Conservation (phyloP, 441 rosid species). For the Pelargonium myrrhifolium region DNA sequence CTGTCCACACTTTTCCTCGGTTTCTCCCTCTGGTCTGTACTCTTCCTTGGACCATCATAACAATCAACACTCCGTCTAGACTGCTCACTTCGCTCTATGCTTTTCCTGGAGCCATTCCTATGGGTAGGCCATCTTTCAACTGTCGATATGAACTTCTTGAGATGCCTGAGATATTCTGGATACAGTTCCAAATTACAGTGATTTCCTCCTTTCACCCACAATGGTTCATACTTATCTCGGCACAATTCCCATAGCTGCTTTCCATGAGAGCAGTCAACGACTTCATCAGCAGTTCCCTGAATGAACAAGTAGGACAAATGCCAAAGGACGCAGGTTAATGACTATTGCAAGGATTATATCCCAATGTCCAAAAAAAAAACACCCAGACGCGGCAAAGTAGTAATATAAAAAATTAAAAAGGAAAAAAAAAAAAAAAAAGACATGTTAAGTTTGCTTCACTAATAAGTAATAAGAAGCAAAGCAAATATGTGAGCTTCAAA, state of each 20-base stretch:
- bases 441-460: not conserved
- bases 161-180: conserved; percentile 58
- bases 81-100: conserved; percentile 45
- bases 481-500: not conserved
- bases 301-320: conserved; percentile 9
- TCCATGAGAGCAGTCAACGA: conserved; percentile 64
- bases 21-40: conserved; percentile 45
- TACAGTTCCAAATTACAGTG: conserved; percentile 56
- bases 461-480: not conserved
- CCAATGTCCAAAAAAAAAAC: not conserved
- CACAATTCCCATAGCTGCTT: conserved; percentile 69
- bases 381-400: not conserved
- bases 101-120: conserved; percentile 42
- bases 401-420: not conserved
- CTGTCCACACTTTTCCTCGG: conserved; percentile 47
- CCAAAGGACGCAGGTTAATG: not conserved
- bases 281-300: conserved; percentile 63
- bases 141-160: conserved; percentile 50
- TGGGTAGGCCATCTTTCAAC: conserved; percentile 46
- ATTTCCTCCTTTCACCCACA: conserved; percentile 61
- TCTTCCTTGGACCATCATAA: conserved; percentile 44
- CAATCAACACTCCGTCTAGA: conserved; percentile 53
- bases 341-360: not conserved
- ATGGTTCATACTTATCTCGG: conserved; percentile 59
- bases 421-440: no score